Base-by-base conservation (phyloP, 2,329 filamentous ascomycete species). In the Coniochaeta prunicola region DNA sequence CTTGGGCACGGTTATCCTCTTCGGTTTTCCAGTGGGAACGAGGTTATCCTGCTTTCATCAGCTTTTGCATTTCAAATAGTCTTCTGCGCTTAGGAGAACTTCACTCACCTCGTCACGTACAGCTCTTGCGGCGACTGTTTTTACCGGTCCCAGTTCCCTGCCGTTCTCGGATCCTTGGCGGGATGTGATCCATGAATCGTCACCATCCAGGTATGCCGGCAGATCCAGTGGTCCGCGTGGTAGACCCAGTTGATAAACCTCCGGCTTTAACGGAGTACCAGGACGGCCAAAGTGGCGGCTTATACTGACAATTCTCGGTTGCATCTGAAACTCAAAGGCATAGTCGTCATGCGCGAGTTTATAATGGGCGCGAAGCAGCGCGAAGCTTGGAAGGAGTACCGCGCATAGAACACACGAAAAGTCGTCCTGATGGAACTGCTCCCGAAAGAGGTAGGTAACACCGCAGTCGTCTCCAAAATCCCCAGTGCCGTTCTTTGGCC, bases 371-470 rank as follows among this genome's bases (percentile, higher is more conserved):
- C 77, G 74, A 59, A 85, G 69, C 61, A 78, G 73, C n/a, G 68
- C 65, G 60, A 84, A 71, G 8, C 77, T 77, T 26, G 76, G 70
- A 60, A 83, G 77, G 24, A 73, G 68, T 2, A 73, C 73, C 30
- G 76, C 77, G 64, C 82, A 85, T 30, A 76, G 69, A 57, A 83
- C 71, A 67, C 82, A 85, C 53, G 74, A 71, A 63, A 77, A 81
- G 31, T 70, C 76, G 34, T 80, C 76, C n/a, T 82, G 69, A 2
- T 72, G 69, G 42, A 83, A 68, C 59, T 77, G 71, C 62, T 81
- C 73, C 24, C 75, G 77, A 45, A 77, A 67, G 53, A 72, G 68
- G 66, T 77, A 85, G 53, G 71, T 74, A 57, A 84, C 76, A 61
- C 68, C 74, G 64, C 74, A 77, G 63, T 76, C 76, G 58, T 69